Conservation (phyloP, 306 rosid genomes). For the Benincasa hispida region DNA sequence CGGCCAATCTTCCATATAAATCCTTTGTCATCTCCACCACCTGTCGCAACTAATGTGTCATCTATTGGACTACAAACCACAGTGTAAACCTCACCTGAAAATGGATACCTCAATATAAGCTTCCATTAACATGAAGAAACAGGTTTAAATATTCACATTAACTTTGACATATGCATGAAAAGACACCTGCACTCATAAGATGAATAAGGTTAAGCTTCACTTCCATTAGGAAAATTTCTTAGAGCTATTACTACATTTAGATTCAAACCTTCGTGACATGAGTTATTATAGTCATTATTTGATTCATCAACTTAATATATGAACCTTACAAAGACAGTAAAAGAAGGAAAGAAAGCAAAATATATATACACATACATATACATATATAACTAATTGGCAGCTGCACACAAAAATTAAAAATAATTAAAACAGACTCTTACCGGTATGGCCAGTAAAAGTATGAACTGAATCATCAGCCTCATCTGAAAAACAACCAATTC, state of each 20-base stretch:
- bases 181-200: not conserved
- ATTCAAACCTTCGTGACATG: not conserved
- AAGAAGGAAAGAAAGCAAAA: not conserved
- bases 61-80: constrained; percentile 79
- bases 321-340: not conserved
- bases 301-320: not conserved
- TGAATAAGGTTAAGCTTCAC: not conserved
- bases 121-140: not conserved
- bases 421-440: constrained; percentile 21
- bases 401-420: not conserved
- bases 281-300: not conserved
- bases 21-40: constrained; percentile 80
- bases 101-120: not conserved
- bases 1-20: constrained; percentile 76
- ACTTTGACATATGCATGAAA: not conserved
- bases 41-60: constrained; percentile 62
- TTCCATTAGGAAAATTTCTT: not conserved
- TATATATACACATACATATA: too few species aligned
- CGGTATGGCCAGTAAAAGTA: constrained; percentile 66
- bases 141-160: not conserved
- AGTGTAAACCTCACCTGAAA: constrained; percentile 59
- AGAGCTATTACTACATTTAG: not conserved
- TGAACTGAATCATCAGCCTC: constrained; percentile 62
- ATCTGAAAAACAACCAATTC: constrained; percentile 30
- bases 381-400: not conserved